Evolutionary conservation across 1,139 yeast genomes (phyloP), one percentile per base, ranked within the genome.

Genomic region (Saccharomyces hybrid): DNA sequence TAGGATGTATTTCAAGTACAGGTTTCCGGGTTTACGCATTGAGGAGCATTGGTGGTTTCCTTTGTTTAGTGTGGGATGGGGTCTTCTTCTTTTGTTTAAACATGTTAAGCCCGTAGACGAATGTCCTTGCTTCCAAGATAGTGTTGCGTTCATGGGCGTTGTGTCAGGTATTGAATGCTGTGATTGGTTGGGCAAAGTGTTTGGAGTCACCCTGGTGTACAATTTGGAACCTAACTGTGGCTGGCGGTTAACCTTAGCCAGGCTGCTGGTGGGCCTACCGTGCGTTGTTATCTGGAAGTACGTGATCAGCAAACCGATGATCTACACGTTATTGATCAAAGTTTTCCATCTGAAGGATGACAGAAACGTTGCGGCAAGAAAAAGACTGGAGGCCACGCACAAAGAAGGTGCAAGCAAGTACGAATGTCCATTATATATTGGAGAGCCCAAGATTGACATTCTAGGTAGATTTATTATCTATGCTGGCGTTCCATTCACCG

Each of bases 91-190:
- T 47, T 75, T 86, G 48, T 83, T 86, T 63, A 72, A 79, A 49
- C 96, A 90, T 70, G 87, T 91, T 0, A 83, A 81, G 57, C 98
- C 99, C 0, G 84, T 87, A 14, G 99, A 93, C 63, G 87, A 85
- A 62, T 93, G 99, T 67, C 99, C 99, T 0, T 93, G 99, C 68
- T 91, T 87, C 69, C 97, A 91, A 66, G 99, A 93, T 67, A 84
- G 95, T 7, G 96, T 93, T 26, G 96, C 98, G 3, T 93, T 93
- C 64, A 74, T 90, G 53, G 97, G 97, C 0, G 98, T 93, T 31
- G 76, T 91, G 28, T 76, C 85, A 53, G 98, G 98, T 0, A 62
- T 84, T 25, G 70, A 66, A 44, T 53, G 61, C 48, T 59, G 63
- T 46, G 64, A 63, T 51, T 67, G 70, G 70, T 44, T 62, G 31